Percentiles rank a stretch among this genome's conserved stretches.
Conservation (phyloP, 495 filamentous ascomycete genomes). For the Tuber microsphaerosporum region DNA sequence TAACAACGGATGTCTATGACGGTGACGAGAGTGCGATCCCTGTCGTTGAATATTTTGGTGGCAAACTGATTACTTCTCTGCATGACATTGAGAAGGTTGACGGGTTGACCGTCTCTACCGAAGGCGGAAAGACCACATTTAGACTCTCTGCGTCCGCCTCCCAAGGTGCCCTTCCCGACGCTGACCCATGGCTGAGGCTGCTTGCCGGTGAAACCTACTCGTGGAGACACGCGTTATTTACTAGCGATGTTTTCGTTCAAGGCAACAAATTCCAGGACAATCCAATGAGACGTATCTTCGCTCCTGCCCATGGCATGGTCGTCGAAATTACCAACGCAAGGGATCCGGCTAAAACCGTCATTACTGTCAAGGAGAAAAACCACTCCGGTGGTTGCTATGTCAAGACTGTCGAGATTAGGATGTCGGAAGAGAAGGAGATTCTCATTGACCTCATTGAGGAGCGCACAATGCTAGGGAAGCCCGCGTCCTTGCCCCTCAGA, state of each 20-base stretch:
- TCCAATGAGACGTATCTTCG: constrained; percentile 75
- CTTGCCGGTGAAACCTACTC: no score
- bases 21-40: constrained; percentile 64
- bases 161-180: no score
- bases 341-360: constrained; percentile 68
- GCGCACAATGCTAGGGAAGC: no score
- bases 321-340: constrained; percentile 75
- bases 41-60: constrained; percentile 57
- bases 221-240: constrained; percentile 64
- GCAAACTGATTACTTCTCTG: constrained; percentile 57
- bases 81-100: constrained; percentile 54
- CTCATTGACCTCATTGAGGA: no score
- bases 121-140: no score
- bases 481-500: no score
- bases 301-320: constrained; percentile 72
- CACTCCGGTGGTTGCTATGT: constrained; percentile 60
- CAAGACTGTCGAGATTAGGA: constrained; percentile 74
- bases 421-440: constrained; percentile 51
- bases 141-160: no score
- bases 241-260: constrained; percentile 90
- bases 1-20: constrained; percentile 75
- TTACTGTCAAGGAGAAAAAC: constrained; percentile 65
- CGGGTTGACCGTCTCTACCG: constrained; percentile 28
- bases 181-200: no score
- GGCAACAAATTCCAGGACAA: constrained; percentile 94